A percentile compares a stretch with the other conserved stretches of the same genome.
phyloP scores from a whole-genome alignment of 2,329 filamentous ascomycete genomes.

The Xylariomycetidae sp. region DNA sequence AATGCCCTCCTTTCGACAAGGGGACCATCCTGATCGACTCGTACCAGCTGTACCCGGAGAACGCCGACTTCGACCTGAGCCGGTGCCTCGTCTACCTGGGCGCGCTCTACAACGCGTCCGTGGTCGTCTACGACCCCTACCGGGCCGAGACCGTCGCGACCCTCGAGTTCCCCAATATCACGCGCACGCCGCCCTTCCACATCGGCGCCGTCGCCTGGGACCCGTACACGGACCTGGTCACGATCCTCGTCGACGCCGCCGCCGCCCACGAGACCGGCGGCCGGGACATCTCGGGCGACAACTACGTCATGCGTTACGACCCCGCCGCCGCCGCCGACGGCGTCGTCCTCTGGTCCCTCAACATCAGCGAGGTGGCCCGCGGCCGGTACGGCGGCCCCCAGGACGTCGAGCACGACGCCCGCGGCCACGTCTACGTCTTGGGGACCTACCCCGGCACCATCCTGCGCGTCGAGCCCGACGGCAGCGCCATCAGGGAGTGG shows the following conservation, averaged over 20 bases:
- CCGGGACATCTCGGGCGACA: conserved; percentile 30
- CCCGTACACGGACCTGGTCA: conserved; percentile 24
- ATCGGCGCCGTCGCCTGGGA: conserved; percentile 33
- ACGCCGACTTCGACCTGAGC: conserved; percentile 29
- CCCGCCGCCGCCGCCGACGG: conserved; percentile 12
- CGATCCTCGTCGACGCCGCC: conserved; percentile 30
- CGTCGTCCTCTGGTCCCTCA: conserved; percentile 25
- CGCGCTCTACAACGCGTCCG: conserved; percentile 29
- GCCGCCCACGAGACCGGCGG: conserved; percentile 30
- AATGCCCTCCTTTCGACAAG: conserved; percentile 14
- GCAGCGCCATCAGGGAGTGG: conserved; percentile 25
- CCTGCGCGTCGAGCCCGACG: conserved; percentile 27
- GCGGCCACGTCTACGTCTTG: conserved; percentile 32
- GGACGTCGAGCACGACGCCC: conserved; percentile 32
- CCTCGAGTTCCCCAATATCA: conserved; percentile 25
- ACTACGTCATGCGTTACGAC: conserved; percentile 33
- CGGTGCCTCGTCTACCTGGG: conserved; percentile 28
- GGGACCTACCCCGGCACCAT: conserved; percentile 34
- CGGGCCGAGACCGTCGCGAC: conserved; percentile 20
- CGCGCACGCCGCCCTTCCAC: conserved; percentile 23
- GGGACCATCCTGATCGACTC: conserved; percentile 15
- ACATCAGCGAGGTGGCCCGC: conserved; percentile 25
- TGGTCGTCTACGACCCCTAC: conserved; percentile 31
- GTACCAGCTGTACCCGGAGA: conserved; percentile 32
- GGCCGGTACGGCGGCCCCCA: conserved; percentile 33